A percentile compares a stretch with the other conserved stretches of the same genome.
These are phyloP conservation scores for Blastocystis sp. DNA, from an alignment of 352 stramenopile genomes.

Conservation along the genomic window DNA sequence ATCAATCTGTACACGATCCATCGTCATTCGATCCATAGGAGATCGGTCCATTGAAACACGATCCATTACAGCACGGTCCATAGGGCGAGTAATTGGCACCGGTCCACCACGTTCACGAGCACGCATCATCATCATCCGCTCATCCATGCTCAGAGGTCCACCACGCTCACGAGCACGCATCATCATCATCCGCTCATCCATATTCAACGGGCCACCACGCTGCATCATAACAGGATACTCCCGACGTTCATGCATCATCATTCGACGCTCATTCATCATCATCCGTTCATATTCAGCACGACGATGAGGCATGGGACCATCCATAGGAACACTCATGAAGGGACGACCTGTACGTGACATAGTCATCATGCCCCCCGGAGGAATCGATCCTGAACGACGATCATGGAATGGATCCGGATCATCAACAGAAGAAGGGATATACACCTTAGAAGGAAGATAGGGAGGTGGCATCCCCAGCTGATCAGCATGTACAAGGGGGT, in stretches of 20 bases:
- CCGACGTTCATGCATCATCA: not conserved
- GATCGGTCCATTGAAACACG: not conserved
- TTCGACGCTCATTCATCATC: not conserved
- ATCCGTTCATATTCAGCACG: not conserved
- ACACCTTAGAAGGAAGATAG: not conserved
- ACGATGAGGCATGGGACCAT: not conserved
- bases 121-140: not conserved
- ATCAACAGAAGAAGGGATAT: not conserved
- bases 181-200: not conserved
- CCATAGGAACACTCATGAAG: not conserved
- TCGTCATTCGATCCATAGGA: not conserved
- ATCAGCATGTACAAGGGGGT: no score
- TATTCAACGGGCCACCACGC: not conserved
- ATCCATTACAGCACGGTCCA: not conserved
- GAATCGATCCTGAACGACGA: not conserved
- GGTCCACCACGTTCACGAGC: not conserved
- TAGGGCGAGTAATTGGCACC: not conserved
- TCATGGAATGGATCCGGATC: constrained; percentile 23
- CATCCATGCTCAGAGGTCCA: not conserved
- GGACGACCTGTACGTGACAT: not conserved
- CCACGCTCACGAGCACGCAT: not conserved
- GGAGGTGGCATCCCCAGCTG: no score
- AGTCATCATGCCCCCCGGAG: not conserved
- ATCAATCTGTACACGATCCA: not conserved
- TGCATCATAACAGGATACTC: not conserved